Evolutionary conservation across 1,284 basidiomycete species (phyloP).

Genomic region (Ganoderma meredithae): DNA sequence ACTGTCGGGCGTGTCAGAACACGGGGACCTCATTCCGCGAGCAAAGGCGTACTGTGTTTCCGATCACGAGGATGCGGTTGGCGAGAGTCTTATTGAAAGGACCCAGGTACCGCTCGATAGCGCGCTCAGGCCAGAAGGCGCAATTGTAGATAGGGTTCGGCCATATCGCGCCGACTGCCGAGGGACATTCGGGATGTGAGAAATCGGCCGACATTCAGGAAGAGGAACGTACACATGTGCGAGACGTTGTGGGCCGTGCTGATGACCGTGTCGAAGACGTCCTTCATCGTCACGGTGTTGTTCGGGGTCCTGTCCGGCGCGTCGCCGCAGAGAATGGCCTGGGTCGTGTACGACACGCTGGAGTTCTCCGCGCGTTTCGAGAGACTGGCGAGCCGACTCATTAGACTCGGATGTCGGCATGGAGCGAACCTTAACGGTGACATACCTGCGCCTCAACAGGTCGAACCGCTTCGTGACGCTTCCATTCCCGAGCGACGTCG

Average conservation of each 20-base stretch:
- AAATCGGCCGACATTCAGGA: too few species aligned
- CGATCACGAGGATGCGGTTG: slow-evolving; percentile 33
- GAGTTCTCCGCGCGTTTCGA: slow-evolving; percentile 8
- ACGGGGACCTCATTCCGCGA: too few species aligned
- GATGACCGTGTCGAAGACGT: slow-evolving; percentile 32
- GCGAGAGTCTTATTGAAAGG: slow-evolving; percentile 36
- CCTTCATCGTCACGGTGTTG: slow-evolving; percentile 21
- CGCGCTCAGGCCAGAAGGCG: slow-evolving; percentile 32
- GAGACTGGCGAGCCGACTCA: background rate
- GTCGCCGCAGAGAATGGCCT: slow-evolving; percentile 31
- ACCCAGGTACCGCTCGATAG: slow-evolving; percentile 35
- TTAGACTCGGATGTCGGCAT: too few species aligned
- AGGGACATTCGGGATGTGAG: too few species aligned
- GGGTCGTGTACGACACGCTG: slow-evolving; percentile 14
- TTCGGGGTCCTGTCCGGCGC: slow-evolving; percentile 18
- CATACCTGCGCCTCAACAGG: background rate
- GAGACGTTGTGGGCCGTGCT: slow-evolving; percentile 25
- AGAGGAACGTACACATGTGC: slow-evolving; percentile 33
- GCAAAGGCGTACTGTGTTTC: slow-evolving; percentile 25
- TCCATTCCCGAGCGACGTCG: background rate
- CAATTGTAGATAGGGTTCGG: slow-evolving; percentile 17
- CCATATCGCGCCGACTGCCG: slow-evolving; percentile 23
- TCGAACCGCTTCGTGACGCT: background rate
- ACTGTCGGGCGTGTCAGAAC: slow-evolving; percentile 6
- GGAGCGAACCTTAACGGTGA: background rate